A percentile compares a stretch with the other conserved stretches of the same genome.
Evolutionary conservation across 2,329 filamentous ascomycete genomes (phyloP).

Genomic region (Hypoxylon sp.): DNA sequence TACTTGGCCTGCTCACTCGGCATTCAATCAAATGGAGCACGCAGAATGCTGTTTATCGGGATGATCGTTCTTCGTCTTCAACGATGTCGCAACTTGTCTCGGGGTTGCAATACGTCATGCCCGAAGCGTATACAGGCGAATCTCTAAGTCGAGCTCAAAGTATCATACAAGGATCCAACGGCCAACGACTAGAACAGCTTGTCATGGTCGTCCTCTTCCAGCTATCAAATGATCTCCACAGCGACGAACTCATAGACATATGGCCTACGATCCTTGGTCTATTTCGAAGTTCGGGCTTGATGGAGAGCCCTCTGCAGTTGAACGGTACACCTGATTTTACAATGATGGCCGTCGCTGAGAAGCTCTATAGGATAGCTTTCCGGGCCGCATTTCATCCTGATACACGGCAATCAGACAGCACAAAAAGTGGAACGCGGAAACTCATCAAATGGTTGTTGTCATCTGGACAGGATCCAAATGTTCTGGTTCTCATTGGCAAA

Average conservation of each 20-base stretch:
- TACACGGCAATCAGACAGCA: neutral
- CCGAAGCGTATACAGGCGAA: neutral
- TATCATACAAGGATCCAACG: neutral
- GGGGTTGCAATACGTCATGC: neutral
- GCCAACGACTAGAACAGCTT: neutral
- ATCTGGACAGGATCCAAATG: neutral
- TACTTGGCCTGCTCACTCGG: neutral
- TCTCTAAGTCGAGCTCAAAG: neutral
- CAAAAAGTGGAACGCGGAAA: neutral
- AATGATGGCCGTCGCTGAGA: neutral
- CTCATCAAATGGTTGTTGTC: neutral
- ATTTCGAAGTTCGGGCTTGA: neutral
- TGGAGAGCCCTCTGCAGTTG: neutral
- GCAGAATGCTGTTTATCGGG: neutral
- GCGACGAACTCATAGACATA: neutral
- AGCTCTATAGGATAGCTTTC: neutral
- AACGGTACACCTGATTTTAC: neutral
- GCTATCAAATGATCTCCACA: neutral
- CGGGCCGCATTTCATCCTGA: neutral
- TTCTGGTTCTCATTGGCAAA: neutral
- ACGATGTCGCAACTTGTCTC: neutral
- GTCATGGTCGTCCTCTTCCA: neutral
- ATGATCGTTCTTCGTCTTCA: neutral
- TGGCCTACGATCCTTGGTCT: neutral
- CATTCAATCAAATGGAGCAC: neutral